phyloP scores from a whole-genome alignment of 2,329 filamentous ascomycete species.

The Penicillium sp. region DNA sequence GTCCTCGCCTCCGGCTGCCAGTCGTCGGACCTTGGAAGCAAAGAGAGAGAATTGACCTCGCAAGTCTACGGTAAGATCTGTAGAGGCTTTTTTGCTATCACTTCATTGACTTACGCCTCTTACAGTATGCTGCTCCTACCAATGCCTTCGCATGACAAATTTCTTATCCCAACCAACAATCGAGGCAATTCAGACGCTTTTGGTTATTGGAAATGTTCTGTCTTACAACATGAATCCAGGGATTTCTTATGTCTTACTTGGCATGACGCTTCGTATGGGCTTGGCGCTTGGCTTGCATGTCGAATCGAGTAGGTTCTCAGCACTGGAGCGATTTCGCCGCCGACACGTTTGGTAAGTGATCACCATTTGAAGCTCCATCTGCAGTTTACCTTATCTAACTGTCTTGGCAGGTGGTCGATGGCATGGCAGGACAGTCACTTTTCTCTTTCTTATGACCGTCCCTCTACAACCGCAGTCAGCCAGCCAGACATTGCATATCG shows the following conservation, averaged over 20 bases:
- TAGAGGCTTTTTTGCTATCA: not conserved
- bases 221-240: constrained; percentile 67
- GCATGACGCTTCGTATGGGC: constrained; percentile 62
- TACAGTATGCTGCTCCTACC: constrained; percentile 65
- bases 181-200: constrained; percentile 62
- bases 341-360: constrained; percentile 45
- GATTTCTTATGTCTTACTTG: constrained; percentile 62
- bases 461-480: constrained; percentile 57
- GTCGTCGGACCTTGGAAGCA: constrained; percentile 58
- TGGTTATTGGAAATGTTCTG: constrained; percentile 63
- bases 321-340: constrained; percentile 49
- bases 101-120: not conserved
- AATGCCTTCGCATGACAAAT: constrained; percentile 65
- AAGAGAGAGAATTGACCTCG: constrained; percentile 63
- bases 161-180: constrained; percentile 63
- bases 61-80: constrained; percentile 59
- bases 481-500: constrained; percentile 54
- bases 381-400: not conserved
- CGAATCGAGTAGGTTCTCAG: constrained; percentile 56
- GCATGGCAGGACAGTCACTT: constrained; percentile 67
- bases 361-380: not conserved
- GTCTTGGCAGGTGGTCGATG: constrained; percentile 56
- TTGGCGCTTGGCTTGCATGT: constrained; percentile 63
- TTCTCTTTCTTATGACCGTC: constrained; percentile 64
- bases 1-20: constrained; percentile 65